phyloP scores from a whole-genome alignment of 345 rosid species.

The Moringa oleifera region DNA sequence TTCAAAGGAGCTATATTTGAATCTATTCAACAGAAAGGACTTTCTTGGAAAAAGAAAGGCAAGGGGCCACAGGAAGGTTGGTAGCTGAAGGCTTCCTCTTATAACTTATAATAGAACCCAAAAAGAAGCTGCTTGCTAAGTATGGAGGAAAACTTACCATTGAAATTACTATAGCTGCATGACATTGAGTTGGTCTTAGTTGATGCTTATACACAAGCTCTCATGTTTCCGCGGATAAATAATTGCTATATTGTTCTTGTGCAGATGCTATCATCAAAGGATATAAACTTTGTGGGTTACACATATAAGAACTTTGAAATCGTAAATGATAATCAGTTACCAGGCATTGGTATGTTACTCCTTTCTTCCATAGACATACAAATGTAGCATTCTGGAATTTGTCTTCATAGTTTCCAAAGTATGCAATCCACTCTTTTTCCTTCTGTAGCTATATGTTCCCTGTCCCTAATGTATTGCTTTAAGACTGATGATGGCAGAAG shows the following conservation, averaged over 20 bases:
- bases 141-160: too few species aligned
- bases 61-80: too few species aligned
- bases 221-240: neutral
- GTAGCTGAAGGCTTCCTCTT: too few species aligned
- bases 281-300: conserved; percentile 93
- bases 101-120: too few species aligned
- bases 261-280: conserved; percentile 98
- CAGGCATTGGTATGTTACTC: conserved; percentile 72
- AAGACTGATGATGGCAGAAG: neutral
- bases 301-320: conserved; percentile 97
- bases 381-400: neutral
- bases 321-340: conserved; percentile 77
- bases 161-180: too few species aligned
- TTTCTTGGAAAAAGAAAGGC: too few species aligned
- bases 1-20: too few species aligned
- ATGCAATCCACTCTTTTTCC: neutral
- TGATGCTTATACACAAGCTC: too few species aligned
- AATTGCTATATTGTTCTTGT: conserved; percentile 7
- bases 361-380: neutral
- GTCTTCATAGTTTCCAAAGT: neutral
- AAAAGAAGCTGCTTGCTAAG: too few species aligned
- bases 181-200: too few species aligned
- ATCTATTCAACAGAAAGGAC: too few species aligned
- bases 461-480: conserved; percentile 4
- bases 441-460: too few species aligned